Evolutionary conservation across 83 land plant species (phyloP).

Genomic region (Picea mariana): DNA sequence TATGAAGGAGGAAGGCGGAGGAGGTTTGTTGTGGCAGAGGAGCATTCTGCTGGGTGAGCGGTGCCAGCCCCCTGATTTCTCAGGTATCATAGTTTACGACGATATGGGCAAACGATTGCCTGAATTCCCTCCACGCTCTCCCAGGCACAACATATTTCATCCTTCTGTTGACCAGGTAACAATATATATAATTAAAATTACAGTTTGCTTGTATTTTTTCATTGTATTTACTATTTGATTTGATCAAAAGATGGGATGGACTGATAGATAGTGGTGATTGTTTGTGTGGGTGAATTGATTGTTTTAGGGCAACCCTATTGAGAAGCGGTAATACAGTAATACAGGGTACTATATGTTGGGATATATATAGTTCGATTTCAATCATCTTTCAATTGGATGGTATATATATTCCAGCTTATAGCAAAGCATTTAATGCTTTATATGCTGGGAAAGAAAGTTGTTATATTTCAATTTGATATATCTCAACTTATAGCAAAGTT

Average conservation of each 20-base stretch:
- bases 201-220: neutral
- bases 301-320: too few species aligned
- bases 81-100: slow-evolving; percentile 47
- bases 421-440: too few species aligned
- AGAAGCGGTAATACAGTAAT: too few species aligned
- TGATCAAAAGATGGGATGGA: neutral
- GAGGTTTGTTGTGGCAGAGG: slow-evolving; percentile 43
- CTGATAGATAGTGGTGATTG: neutral
- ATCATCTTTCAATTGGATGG: too few species aligned
- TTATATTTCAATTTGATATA: too few species aligned
- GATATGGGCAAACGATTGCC: slow-evolving; percentile 30
- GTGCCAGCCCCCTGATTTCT: slow-evolving; percentile 47
- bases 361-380: too few species aligned
- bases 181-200: neutral
- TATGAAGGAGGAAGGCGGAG: slow-evolving; percentile 15
- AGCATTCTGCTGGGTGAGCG: slow-evolving; percentile 42
- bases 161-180: neutral
- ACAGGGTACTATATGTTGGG: too few species aligned
- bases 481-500: too few species aligned
- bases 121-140: slow-evolving; percentile 12
- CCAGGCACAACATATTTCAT: neutral
- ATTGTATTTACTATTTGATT: too few species aligned
- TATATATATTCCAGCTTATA: too few species aligned
- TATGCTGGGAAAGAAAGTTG: too few species aligned
- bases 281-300: too few species aligned